phyloP scores from a whole-genome alignment of 2,329 filamentous ascomycete genomes.

The Neopestalotiopsis sp. region DNA sequence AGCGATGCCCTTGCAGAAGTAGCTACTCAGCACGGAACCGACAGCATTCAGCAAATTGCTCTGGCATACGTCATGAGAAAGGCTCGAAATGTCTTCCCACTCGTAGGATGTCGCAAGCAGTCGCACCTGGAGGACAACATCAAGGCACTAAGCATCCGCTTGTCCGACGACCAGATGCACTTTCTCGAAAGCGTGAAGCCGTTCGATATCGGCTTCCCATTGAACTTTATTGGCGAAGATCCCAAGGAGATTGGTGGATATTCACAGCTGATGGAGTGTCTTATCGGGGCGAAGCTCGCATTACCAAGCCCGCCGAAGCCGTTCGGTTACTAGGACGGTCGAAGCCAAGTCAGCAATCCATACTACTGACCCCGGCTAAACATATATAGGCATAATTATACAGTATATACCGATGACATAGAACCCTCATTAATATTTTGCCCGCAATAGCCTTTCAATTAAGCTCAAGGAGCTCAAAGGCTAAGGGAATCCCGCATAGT shows the following conservation, averaged over 20 bases:
- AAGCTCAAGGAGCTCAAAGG: no score
- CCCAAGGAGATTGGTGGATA: background rate
- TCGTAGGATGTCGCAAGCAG: slow-evolving; percentile 46
- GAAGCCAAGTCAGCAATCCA: no score
- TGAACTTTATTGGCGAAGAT: slow-evolving; percentile 10
- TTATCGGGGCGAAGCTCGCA: background rate
- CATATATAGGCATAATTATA: no score
- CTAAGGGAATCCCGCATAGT: no score
- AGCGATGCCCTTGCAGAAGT: slow-evolving; percentile 1
- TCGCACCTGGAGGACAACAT: slow-evolving; percentile 58
- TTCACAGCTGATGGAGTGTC: background rate
- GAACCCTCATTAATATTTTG: no score
- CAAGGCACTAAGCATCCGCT: slow-evolving; percentile 73
- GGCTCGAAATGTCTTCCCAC: slow-evolving; percentile 3
- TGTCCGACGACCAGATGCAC: slow-evolving; percentile 26
- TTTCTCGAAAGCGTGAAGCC: background rate
- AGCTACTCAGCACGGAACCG: slow-evolving; percentile 2
- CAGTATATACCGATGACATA: no score
- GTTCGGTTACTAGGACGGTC: background rate
- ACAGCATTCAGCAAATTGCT: background rate
- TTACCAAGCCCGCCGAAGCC: background rate
- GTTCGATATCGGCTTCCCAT: slow-evolving; percentile 3
- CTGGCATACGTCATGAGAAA: slow-evolving; percentile 13
- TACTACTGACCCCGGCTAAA: no score
- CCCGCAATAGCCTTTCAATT: no score